These are phyloP conservation scores for Malus hybrid DNA, from an alignment of 331 rosid genomes.

Conservation along the genomic window DNA sequence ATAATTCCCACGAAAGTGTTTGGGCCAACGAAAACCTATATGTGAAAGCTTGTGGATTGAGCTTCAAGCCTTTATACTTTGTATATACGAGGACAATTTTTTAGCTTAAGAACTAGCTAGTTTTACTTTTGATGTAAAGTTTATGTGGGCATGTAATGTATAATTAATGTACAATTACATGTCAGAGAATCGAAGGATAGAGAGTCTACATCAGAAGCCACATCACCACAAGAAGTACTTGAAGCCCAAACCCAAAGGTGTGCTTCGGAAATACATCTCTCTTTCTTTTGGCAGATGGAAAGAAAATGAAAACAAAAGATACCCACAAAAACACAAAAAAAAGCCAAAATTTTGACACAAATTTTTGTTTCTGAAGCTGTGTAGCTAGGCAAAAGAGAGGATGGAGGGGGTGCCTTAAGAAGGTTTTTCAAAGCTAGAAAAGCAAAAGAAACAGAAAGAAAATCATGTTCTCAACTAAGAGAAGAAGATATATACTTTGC, in stretches of 20 bases:
- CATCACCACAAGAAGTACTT: slow-evolving; percentile 26
- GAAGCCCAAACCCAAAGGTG: slow-evolving; percentile 21
- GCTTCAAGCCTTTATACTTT: neutral
- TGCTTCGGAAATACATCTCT: slow-evolving; percentile 18
- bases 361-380: neutral
- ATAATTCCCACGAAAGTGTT: neutral
- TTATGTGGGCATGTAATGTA: neutral
- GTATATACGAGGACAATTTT: no score
- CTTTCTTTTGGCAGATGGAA: slow-evolving; percentile 18
- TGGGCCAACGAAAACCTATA: neutral
- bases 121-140: neutral
- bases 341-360: neutral
- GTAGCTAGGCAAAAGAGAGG: neutral
- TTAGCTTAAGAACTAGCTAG: neutral
- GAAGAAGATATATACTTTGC: slow-evolving; percentile 38
- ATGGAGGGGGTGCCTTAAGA: slow-evolving; percentile 11
- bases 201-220: slow-evolving; percentile 14
- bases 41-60: neutral
- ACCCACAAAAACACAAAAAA: neutral
- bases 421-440: slow-evolving; percentile 36
- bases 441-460: slow-evolving; percentile 41
- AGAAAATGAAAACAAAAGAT: slow-evolving; percentile 28
- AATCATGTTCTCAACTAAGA: slow-evolving; percentile 22
- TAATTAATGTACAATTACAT: neutral
- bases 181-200: slow-evolving; percentile 20